Percentiles rank a stretch among this genome's conserved stretches.
Conservation (phyloP, 129 eudicot genomes). For the Tagetes erecta region DNA sequence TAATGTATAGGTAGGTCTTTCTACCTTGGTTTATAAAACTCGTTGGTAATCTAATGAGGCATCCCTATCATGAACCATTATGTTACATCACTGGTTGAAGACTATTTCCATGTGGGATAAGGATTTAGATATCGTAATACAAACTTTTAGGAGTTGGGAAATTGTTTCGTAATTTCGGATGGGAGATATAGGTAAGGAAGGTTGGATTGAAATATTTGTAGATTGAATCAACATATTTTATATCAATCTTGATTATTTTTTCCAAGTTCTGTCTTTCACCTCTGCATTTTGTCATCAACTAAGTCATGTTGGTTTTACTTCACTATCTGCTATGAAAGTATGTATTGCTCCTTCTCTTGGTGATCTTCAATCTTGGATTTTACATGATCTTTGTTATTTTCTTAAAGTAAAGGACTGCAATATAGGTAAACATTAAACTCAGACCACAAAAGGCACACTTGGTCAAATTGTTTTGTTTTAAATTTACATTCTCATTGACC, state of each 20-base stretch:
- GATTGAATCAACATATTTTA: neutral
- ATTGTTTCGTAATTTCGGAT: conserved; percentile 2
- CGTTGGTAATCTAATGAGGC: conserved; percentile 4
- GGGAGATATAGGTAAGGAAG: conserved; percentile 17
- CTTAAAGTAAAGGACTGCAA: neutral
- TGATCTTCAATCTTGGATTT: neutral
- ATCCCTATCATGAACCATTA: conserved; percentile 3
- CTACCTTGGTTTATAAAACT: neutral
- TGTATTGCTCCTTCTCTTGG: neutral
- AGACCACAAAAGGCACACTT: neutral
- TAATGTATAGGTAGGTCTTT: conserved; percentile 75
- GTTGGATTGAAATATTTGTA: neutral
- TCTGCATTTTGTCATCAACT: neutral
- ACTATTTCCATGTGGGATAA: neutral
- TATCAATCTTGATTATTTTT: conserved; percentile 10
- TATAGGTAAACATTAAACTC: neutral
- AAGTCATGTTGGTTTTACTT: conserved; percentile 12
- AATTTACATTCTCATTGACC: neutral
- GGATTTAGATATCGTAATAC: conserved; percentile 1
- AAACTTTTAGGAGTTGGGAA: conserved; percentile 4
- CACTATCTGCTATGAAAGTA: neutral
- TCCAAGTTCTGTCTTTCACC: neutral
- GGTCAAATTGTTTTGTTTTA: neutral
- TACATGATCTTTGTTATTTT: neutral
- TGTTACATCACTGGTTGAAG: conserved; percentile 1